Percentiles rank a stretch among this genome's conserved stretches.
Evolutionary conservation across 805 yeast species (phyloP).

Genomic region (Lachancea lanzarotensis): DNA sequence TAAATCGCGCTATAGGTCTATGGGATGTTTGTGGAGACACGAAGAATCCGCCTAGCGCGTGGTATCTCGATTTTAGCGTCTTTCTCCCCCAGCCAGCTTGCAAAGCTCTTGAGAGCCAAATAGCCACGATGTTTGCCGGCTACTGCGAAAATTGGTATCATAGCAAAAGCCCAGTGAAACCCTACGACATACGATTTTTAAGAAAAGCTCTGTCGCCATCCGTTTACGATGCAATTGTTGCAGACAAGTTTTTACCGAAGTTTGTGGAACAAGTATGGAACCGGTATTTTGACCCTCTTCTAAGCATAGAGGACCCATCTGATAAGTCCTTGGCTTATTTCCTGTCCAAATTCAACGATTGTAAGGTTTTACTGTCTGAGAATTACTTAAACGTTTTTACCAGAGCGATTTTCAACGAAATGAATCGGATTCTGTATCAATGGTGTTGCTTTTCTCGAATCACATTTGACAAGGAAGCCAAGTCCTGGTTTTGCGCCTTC

Average conservation of each 20-base stretch:
- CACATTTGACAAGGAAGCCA: slow-evolving; percentile 11
- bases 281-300: slow-evolving; percentile 20
- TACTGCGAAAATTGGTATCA: slow-evolving; percentile 22
- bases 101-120: slow-evolving; percentile 6
- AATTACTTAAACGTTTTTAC: slow-evolving; percentile 10
- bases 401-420: slow-evolving; percentile 17
- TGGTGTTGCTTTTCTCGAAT: slow-evolving; percentile 19
- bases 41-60: slow-evolving; percentile 11
- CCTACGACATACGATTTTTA: slow-evolving; percentile 12
- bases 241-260: slow-evolving; percentile 11
- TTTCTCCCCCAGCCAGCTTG: slow-evolving; percentile 7
- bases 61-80: slow-evolving; percentile 18
- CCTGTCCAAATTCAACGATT: slow-evolving; percentile 11
- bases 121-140: slow-evolving; percentile 9
- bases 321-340: slow-evolving; percentile 14
- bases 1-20: slow-evolving; percentile 29
- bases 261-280: slow-evolving; percentile 22
- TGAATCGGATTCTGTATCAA: slow-evolving; percentile 19
- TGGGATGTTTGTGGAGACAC: slow-evolving; percentile 30
- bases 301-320: slow-evolving; percentile 18
- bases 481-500: slow-evolving; percentile 22
- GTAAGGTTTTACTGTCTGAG: slow-evolving; percentile 11
- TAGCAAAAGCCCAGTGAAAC: slow-evolving; percentile 6
- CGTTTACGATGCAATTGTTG: slow-evolving; percentile 10
- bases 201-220: slow-evolving; percentile 11